A percentile compares a stretch with the other conserved stretches of the same genome.
phyloP scores from a whole-genome alignment of 108 stramenopile genomes.

The Bacterosira constricta region DNA sequence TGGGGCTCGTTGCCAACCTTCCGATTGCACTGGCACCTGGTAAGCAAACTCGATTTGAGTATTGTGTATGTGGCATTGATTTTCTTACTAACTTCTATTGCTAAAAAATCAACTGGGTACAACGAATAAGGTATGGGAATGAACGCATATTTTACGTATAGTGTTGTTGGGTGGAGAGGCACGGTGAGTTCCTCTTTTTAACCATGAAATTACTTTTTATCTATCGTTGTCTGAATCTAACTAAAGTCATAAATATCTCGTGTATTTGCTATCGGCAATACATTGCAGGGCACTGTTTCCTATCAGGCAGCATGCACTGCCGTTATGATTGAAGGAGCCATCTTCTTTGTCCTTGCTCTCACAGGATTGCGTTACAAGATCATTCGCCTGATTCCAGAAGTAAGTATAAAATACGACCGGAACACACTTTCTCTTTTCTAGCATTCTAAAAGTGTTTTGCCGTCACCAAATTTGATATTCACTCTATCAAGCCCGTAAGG shows the following conservation, averaged over 20 bases:
- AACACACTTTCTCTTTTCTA: neutral
- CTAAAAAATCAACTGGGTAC: no score
- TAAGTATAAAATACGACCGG: no score
- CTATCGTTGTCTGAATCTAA: no score
- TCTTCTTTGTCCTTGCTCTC: constrained; percentile 64
- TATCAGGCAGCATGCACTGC: constrained; percentile 66
- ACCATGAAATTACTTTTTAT: no score
- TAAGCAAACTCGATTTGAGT: no score
- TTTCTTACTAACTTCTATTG: no score
- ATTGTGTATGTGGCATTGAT: no score
- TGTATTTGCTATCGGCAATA: no score
- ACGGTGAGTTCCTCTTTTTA: no score
- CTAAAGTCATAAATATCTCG: no score
- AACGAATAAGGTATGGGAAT: constrained; percentile 78
- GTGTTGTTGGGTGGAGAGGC: constrained; percentile 64
- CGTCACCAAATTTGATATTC: no score
- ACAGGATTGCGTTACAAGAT: constrained; percentile 58
- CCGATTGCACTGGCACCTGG: constrained; percentile 73
- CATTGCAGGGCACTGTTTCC: constrained; percentile 37
- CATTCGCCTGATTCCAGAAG: constrained; percentile 62
- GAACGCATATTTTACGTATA: constrained; percentile 76
- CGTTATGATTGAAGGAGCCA: constrained; percentile 65
- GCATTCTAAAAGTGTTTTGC: no score
- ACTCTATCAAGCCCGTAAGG: constrained; percentile 43
- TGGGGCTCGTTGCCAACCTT: constrained; percentile 67